These are phyloP conservation scores for Pseudomonodictys pantanalensis DNA, from an alignment of 495 filamentous ascomycete genomes.

Conservation along the genomic window DNA sequence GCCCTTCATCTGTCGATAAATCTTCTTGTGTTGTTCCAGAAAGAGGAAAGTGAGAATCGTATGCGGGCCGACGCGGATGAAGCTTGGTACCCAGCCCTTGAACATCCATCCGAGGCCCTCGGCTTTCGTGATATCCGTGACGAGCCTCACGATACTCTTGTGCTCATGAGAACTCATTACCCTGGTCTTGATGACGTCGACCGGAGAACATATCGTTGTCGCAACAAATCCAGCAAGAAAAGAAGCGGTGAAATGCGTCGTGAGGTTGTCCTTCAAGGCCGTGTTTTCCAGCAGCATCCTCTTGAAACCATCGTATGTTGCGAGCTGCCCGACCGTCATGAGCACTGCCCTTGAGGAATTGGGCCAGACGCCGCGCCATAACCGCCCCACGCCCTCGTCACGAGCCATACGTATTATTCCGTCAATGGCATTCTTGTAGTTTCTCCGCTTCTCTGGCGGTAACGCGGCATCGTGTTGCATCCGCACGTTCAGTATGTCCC, in stretches of 20 bases:
- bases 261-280: conserved; percentile 69
- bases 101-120: conserved; percentile 92
- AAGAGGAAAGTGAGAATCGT: conserved; percentile 95
- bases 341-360: conserved; percentile 86
- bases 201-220: conserved; percentile 90
- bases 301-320: conserved; percentile 92
- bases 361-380: conserved; percentile 89
- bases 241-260: conserved; percentile 82
- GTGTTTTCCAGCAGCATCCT: conserved; percentile 62
- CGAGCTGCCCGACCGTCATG: conserved; percentile 90
- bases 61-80: conserved; percentile 87
- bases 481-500: conserved; percentile 94
- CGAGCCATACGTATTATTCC: conserved; percentile 79
- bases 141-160: conserved; percentile 41
- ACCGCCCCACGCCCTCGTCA: conserved; percentile 66
- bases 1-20: conserved; percentile 44
- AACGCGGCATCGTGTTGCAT: conserved; percentile 95
- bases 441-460: conserved; percentile 67
- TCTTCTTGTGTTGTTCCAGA: conserved; percentile 83
- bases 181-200: conserved; percentile 96
- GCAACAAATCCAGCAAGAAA: conserved; percentile 89
- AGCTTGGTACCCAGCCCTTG: conserved; percentile 95
- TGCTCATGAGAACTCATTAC: conserved; percentile 73
- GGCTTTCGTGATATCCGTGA: conserved; percentile 62
- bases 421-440: conserved; percentile 86